A percentile compares a stretch with the other conserved stretches of the same genome.
Evolutionary conservation across 176 grass and related monocot genomes (phyloP).

Genomic region (Saccharum spontaneum): DNA sequence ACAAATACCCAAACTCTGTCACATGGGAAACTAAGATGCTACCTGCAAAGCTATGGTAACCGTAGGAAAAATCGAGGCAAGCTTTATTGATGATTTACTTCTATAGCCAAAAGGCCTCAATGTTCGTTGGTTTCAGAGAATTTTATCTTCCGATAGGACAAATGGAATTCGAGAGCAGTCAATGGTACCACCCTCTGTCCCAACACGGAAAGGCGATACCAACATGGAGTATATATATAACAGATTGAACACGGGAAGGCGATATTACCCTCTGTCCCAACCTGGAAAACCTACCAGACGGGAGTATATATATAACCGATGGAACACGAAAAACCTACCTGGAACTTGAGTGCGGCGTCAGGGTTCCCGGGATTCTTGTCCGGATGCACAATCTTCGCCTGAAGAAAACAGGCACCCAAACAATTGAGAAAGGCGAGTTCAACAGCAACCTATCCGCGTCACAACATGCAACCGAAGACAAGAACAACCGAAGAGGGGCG

Average conservation of each 20-base stretch:
- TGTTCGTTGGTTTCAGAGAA: not conserved
- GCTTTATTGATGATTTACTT: not conserved
- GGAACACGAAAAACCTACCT: slow-evolving; percentile 41
- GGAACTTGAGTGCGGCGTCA: slow-evolving; percentile 82
- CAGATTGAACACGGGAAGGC: too few relatives aligned
- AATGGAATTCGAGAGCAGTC: too few relatives aligned
- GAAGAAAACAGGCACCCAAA: slow-evolving; percentile 4
- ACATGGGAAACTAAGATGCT: not conserved
- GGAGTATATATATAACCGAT: not conserved
- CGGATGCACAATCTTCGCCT: slow-evolving; percentile 90
- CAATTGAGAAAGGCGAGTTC: not conserved
- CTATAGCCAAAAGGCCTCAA: not conserved
- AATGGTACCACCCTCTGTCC: too few relatives aligned
- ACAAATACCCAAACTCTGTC: not conserved
- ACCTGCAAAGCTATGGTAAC: not conserved
- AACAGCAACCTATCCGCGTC: not conserved
- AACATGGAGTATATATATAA: too few relatives aligned
- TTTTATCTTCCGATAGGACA: not conserved
- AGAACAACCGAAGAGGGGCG: too few relatives aligned
- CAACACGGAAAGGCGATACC: too few relatives aligned
- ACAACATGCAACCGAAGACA: not conserved
- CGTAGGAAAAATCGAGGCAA: not conserved
- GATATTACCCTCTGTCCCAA: too few relatives aligned
- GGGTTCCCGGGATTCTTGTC: slow-evolving; percentile 95
- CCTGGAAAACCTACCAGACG: too few relatives aligned